Conservation (phyloP, 192 early-diverging fungal species). For the Coemansia sp. region DNA sequence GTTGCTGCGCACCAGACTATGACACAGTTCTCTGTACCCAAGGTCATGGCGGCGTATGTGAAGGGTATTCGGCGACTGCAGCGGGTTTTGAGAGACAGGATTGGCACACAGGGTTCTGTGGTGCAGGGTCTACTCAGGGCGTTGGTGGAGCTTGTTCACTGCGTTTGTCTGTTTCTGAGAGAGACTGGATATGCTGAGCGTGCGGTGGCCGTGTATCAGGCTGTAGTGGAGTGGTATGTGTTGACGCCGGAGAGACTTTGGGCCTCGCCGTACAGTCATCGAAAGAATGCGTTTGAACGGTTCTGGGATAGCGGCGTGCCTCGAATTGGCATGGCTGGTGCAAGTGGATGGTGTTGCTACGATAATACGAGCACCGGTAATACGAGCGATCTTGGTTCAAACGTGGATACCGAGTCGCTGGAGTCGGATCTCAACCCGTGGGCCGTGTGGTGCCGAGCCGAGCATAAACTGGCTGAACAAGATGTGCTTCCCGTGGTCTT, state of each 20-base stretch:
- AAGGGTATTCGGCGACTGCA: conserved; percentile 12
- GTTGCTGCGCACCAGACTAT: conserved; percentile 26
- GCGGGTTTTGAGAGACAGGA: conserved; percentile 8
- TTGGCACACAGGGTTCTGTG: background rate
- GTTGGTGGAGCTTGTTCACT: conserved; percentile 26
- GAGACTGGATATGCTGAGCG: conserved; percentile 34
- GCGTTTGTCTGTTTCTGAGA: conserved; percentile 28
- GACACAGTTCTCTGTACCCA: conserved; percentile 20
- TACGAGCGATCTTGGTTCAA: background rate
- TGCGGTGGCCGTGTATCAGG: conserved; percentile 32
- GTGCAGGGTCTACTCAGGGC: background rate
- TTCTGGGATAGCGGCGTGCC: conserved; percentile 42
- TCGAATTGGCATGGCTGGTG: conserved; percentile 27
- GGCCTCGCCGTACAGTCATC: conserved; percentile 15
- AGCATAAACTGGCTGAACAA: background rate
- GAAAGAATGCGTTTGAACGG: conserved; percentile 20
- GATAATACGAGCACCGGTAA: background rate
- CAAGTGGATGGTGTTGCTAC: conserved; percentile 27
- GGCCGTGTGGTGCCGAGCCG: background rate
- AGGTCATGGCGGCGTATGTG: conserved; percentile 22
- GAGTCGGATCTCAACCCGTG: background rate
- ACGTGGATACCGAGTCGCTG: background rate
- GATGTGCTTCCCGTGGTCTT: background rate
- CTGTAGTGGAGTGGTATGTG: conserved; percentile 40
- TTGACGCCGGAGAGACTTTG: conserved; percentile 10